A percentile compares a stretch with the other conserved stretches of the same genome.
phyloP scores from a whole-genome alignment of 306 rosid genomes.

The Echinosophora koreensis region DNA sequence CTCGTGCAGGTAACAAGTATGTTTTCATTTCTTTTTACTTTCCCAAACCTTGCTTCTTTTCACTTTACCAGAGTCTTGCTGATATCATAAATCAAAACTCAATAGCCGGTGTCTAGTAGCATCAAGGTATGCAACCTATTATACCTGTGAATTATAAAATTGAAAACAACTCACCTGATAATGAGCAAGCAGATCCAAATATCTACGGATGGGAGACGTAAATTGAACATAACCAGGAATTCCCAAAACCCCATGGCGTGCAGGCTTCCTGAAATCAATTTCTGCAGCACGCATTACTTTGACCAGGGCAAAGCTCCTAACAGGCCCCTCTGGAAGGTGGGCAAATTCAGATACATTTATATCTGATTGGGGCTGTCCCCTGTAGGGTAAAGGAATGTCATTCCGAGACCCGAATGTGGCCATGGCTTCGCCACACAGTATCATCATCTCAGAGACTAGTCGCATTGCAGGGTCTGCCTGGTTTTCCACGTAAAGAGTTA shows the following conservation, averaged over 20 bases:
- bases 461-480: constrained; percentile 97
- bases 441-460: constrained; percentile 96
- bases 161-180: constrained; percentile 70
- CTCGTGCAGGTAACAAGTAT: constrained; percentile 8
- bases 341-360: constrained; percentile 77
- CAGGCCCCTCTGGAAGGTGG: constrained; percentile 99
- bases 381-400: constrained; percentile 88
- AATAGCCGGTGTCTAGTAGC: constrained; percentile 28
- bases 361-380: constrained; percentile 98
- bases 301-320: constrained; percentile 88
- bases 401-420: constrained; percentile 81
- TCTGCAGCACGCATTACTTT: constrained; percentile 95
- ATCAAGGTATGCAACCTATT: constrained; percentile 23
- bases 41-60: constrained; percentile 2
- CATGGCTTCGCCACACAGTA: constrained; percentile 95
- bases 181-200: constrained; percentile 95
- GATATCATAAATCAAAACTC: neutral
- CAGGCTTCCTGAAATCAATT: constrained; percentile 95
- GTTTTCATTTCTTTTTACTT: constrained; percentile 15
- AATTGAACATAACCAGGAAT: constrained; percentile 95
- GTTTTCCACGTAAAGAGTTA: constrained; percentile 90
- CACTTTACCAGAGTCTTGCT: constrained; percentile 11
- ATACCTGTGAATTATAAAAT: constrained; percentile 24
- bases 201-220: constrained; percentile 98
- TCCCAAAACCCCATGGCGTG: constrained; percentile 89